Evolutionary conservation across 345 rosid species (phyloP), one percentile per base, ranked within the genome.

Genomic region (Atalantia buxifolia): DNA sequence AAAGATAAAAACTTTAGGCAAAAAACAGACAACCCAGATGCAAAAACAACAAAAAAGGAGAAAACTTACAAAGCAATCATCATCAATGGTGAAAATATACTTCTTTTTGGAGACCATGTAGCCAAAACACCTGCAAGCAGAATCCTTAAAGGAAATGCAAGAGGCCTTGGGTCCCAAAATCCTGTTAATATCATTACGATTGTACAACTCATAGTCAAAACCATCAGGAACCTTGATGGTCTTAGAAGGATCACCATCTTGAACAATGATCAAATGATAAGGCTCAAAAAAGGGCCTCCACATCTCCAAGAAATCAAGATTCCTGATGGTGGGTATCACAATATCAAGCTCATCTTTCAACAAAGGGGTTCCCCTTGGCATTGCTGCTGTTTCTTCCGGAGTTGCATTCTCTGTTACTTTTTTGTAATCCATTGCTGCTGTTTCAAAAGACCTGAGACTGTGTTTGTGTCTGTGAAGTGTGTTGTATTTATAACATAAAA

Each of bases 31-130:
- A 81, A 4, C 83, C 77, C 55, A 78, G 78, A 76, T 72, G 71
- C 6, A 24, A 70, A 60, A 67, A 66, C 69, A 3, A 60, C 0
- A 67, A 66, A 38, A 66, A 38, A 57, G 18, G 57, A 62, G 31
- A 25, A 7, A 10, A 86, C 98, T 91, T 83, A 95, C 99, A 67
- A 93, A 95, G 89, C 99, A 95, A 74, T 95, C 99, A 61, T 95
- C 99, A 77, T 95, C 99, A 55, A 95, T 93, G 83, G 99, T 95
- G 91, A 79, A 95, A 83, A 95, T 89, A 71, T 95, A 95, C 89
- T 95, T 95, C 92, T 95, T 95, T 90, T 92, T 95, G 83, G 99
- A 95, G 55, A 95, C 88, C 99, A 95, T 93, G 84, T 91, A 95
- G 6, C 99, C 99, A 79, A 95, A 95, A 90, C 98, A 93, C 5